Percentiles rank a stretch among this genome's conserved stretches.
These are phyloP conservation scores for Trichaptum fuscoviolaceum DNA, from an alignment of 768 basidiomycete genomes.

Conservation along the genomic window DNA sequence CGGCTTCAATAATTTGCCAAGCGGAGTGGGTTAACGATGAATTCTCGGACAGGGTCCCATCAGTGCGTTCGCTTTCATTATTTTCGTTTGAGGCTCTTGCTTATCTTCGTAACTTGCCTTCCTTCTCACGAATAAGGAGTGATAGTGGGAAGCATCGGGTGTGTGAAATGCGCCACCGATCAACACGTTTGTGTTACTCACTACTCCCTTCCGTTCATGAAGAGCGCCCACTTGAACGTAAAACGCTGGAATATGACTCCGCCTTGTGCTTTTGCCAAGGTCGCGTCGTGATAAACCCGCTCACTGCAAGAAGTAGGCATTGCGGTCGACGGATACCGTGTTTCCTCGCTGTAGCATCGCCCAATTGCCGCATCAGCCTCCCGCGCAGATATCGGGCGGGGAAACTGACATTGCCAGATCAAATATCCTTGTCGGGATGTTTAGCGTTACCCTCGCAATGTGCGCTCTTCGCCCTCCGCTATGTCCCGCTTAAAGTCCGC, in stretches of 20 bases:
- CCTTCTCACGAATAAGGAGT: neutral
- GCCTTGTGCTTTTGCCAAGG: neutral
- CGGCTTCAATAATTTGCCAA: neutral
- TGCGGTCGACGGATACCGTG: neutral
- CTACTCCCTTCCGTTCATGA: neutral
- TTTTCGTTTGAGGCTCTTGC: neutral
- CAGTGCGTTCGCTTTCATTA: neutral
- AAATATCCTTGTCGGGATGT: neutral
- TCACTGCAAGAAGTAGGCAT: neutral
- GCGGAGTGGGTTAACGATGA: neutral
- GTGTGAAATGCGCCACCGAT: neutral
- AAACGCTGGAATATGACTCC: neutral
- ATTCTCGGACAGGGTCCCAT: neutral
- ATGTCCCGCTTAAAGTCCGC: neutral
- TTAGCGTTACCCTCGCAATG: neutral
- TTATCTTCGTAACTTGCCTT: neutral
- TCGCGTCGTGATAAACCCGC: neutral
- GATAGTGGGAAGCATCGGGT: neutral
- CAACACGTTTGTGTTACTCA: neutral
- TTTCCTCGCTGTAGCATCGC: neutral
- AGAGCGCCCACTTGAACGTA: neutral
- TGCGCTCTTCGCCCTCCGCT: neutral
- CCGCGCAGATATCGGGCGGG: neutral
- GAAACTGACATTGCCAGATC: neutral
- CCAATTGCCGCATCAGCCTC: neutral